phyloP scores from a whole-genome alignment of 805 yeast genomes.

The Wilhelminamyces savonicus region DNA sequence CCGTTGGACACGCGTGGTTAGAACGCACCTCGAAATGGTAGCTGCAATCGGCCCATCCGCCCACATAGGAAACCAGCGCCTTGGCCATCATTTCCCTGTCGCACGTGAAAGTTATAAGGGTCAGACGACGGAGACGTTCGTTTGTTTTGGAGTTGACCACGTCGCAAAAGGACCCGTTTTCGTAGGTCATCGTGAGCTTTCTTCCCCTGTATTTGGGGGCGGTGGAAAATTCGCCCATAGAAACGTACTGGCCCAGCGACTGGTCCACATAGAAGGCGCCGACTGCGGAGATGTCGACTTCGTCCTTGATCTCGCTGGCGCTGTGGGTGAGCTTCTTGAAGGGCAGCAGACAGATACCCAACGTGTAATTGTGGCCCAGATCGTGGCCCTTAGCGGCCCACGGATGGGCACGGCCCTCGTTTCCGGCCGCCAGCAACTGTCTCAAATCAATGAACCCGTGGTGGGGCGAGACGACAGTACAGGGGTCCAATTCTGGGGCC shows the following conservation, averaged over 20 bases:
- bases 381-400: constrained; percentile 73
- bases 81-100: constrained; percentile 65
- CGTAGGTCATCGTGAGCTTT: constrained; percentile 64
- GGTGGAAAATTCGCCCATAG: constrained; percentile 58
- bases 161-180: constrained; percentile 57
- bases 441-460: constrained; percentile 48
- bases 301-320: constrained; percentile 28
- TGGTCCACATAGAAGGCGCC: constrained; percentile 54
- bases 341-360: constrained; percentile 66
- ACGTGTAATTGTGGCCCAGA: constrained; percentile 63
- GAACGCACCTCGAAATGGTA: constrained; percentile 82
- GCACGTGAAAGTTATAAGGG: constrained; percentile 68
- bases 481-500: constrained; percentile 20
- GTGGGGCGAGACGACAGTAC: constrained; percentile 37
- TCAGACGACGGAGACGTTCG: constrained; percentile 47
- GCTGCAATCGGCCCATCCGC: constrained; percentile 68
- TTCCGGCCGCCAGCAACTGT: constrained; percentile 39
- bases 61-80: constrained; percentile 65
- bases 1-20: constrained; percentile 80
- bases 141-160: constrained; percentile 36
- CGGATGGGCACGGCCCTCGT: constrained; percentile 40
- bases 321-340: constrained; percentile 27
- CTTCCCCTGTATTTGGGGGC: constrained; percentile 66
- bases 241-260: constrained; percentile 33
- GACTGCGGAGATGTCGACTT: constrained; percentile 37